phyloP scores from a whole-genome alignment of 2,329 filamentous ascomycete species.

The Xylaria sp. region DNA sequence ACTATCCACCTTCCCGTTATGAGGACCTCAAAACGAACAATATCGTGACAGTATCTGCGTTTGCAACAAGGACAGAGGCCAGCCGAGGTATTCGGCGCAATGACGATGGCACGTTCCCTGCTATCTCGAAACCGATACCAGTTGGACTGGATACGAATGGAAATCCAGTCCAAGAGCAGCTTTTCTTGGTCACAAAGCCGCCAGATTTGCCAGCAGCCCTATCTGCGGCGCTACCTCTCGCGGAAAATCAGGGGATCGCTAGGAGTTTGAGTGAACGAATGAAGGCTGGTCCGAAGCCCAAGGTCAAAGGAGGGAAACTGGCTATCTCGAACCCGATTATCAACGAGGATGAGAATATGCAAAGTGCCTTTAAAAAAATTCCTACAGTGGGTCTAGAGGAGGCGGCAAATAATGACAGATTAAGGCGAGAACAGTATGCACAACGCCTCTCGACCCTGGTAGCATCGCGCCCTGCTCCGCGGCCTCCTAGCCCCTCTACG shows the following conservation, averaged over 20 bases:
- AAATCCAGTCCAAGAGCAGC: constrained; percentile 54
- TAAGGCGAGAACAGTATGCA: constrained; percentile 53
- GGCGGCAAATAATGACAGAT: constrained; percentile 59
- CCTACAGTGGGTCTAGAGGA: constrained; percentile 62
- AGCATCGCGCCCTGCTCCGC: constrained; percentile 53
- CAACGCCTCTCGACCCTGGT: constrained; percentile 49
- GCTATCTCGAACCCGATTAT: constrained; percentile 64
- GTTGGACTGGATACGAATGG: constrained; percentile 54
- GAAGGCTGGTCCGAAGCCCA: constrained; percentile 42
- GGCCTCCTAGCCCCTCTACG: constrained; percentile 49
- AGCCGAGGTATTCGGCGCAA: constrained; percentile 30
- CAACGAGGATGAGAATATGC: constrained; percentile 41
- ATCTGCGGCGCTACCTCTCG: constrained; percentile 35
- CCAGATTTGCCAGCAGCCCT: constrained; percentile 27
- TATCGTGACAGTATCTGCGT: constrained; percentile 53
- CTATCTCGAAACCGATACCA: constrained; percentile 53
- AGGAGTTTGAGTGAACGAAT: constrained; percentile 36
- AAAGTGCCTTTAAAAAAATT: constrained; percentile 46
- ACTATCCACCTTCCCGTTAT: constrained; percentile 59
- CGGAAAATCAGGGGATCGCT: constrained; percentile 21
- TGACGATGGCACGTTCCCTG: constrained; percentile 49
- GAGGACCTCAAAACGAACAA: constrained; percentile 61
- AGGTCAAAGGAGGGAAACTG: constrained; percentile 53
- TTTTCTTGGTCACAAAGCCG: constrained; percentile 57
- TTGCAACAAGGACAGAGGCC: constrained; percentile 46